A percentile compares a stretch with the other conserved stretches of the same genome.
Evolutionary conservation across 345 rosid genomes (phyloP).

Genomic region (Acer saccharum): DNA sequence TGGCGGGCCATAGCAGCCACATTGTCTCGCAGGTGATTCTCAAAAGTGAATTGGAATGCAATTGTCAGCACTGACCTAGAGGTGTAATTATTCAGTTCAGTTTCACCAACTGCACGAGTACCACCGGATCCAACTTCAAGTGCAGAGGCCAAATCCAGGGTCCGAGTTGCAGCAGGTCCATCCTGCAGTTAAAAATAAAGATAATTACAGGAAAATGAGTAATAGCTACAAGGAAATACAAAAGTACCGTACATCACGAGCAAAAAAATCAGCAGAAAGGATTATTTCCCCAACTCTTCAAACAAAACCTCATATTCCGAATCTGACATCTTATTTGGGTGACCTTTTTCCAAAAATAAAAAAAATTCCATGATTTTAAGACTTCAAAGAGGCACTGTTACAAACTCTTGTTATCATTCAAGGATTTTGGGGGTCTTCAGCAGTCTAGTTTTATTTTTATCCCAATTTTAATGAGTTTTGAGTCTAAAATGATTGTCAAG

Average conservation of each 20-base stretch:
- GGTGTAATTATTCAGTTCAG: conserved; percentile 53
- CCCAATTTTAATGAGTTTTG: neutral
- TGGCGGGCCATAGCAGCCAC: conserved; percentile 98
- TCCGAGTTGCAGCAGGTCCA: conserved; percentile 62
- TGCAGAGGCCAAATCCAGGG: conserved; percentile 88
- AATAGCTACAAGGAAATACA: neutral
- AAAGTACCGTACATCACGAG: neutral
- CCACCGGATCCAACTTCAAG: conserved; percentile 71
- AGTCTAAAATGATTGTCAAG: neutral
- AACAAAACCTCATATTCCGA: no score
- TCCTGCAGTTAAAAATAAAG: conserved; percentile 41
- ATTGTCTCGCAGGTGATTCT: conserved; percentile 75
- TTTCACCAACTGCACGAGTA: conserved; percentile 57
- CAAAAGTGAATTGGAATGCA: conserved; percentile 89
- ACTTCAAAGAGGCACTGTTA: no score
- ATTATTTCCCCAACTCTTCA: neutral
- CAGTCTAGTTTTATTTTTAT: neutral
- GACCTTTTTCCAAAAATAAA: no score
- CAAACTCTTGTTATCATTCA: neutral
- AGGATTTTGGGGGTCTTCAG: neutral
- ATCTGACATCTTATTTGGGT: no score
- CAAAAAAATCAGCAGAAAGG: neutral
- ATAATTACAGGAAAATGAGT: neutral
- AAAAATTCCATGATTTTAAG: no score
- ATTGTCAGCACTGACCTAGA: conserved; percentile 88